phyloP scores from a whole-genome alignment of 2,329 filamentous ascomycete species.

The Epichloe aotearoae region DNA sequence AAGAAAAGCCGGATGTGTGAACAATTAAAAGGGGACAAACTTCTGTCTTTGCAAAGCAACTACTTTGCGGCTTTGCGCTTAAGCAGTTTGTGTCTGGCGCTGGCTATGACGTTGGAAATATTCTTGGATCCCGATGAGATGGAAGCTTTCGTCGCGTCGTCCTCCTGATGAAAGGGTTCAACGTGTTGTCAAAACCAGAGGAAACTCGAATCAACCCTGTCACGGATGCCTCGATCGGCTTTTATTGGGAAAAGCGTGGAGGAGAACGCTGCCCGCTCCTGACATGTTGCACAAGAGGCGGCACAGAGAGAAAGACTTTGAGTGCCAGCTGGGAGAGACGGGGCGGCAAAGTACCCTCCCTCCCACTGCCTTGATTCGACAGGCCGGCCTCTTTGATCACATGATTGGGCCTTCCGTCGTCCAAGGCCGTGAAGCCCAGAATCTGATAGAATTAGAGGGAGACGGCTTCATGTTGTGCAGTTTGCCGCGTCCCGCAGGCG shows the following conservation, averaged over 20 bases:
- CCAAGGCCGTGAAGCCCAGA: background rate
- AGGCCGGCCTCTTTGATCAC: slow-evolving; percentile 7
- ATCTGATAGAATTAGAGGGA: background rate
- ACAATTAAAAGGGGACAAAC: background rate
- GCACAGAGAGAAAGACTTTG: background rate
- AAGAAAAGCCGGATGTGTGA: background rate
- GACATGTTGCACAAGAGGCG: slow-evolving; percentile 1
- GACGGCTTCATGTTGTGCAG: background rate
- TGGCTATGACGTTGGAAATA: background rate
- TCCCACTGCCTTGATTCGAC: slow-evolving; percentile 8
- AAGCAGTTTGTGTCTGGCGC: background rate
- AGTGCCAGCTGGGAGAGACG: background rate
- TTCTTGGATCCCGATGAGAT: background rate
- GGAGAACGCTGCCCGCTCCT: background rate
- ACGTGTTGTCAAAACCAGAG: background rate
- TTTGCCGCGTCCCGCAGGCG: background rate
- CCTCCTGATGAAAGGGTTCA: background rate
- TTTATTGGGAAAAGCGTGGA: slow-evolving; percentile 3
- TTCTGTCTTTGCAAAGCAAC: background rate
- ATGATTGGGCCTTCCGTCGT: slow-evolving; percentile 8
- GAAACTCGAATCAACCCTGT: background rate
- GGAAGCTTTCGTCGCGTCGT: background rate
- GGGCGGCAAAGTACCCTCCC: slow-evolving; percentile 6
- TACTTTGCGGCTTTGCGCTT: background rate
- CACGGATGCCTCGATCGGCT: background rate